Base-by-base conservation (phyloP, 805 yeast species). In the Saturnispora kantuleensis region DNA sequence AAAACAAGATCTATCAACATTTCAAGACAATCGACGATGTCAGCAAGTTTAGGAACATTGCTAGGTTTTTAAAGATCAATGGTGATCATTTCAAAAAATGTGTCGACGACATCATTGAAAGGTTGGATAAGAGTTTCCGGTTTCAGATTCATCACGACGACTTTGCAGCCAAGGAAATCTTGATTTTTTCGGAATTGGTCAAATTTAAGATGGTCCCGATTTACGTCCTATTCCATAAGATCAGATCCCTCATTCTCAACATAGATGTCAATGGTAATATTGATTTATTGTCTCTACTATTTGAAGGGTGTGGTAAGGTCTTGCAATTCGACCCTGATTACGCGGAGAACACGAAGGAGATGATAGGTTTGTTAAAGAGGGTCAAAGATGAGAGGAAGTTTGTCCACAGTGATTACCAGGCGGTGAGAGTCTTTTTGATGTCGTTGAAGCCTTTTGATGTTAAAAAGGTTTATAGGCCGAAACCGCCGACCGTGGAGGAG, bases 141-240 rank as follows among this genome's bases (percentile, higher is more conserved):
- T 70, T 73, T 15, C 85, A 79, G 56, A 67, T 83, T 35, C 73
- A 72, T 47, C 71, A 76, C 31, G 70, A 66, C 43, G 64, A 63
- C 15, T 60, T 81, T 41, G 76, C 76, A 50, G 74, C 78, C 51
- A 72, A 69, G 51, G 76, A 72, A 51, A 71, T 84, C 32, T 68
- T 71, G 17, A 81, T 84, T 52, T 79, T 84, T 51, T 66, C 78
- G 40, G 96, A 89, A 55, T 66, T 88, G 64, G 75, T 82, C 30
- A 86, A 84, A 56, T 88, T 88, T 58, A 77, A 74, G 52, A 60
- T 87, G 48, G 68, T 87, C 12, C 90, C 95, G 0, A 65, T 70
- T n/a, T 80, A 78, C 59, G 69, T 81, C 47, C 67, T 81, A 10
- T 82, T 86, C 57, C 89, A 87, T 59, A 83, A 81, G 56, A 70